Base-by-base conservation (phyloP, 1,284 basidiomycete species). In the Moniliophthora roreri region DNA sequence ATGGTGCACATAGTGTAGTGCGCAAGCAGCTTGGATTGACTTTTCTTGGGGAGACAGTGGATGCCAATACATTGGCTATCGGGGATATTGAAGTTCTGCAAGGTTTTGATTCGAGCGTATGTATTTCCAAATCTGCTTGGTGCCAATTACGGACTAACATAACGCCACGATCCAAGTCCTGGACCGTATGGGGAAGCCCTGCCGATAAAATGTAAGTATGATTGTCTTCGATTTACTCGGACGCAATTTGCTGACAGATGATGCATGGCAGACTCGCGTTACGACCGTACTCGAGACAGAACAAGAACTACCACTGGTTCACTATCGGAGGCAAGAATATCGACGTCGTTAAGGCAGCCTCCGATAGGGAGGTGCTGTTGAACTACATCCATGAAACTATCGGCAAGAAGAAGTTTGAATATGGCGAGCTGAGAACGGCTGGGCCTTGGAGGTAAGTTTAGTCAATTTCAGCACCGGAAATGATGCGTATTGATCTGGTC, bases 1-100 rank as follows among this genome's bases (percentile, higher is more conserved):
- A 78, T 55, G 74, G 74, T 10, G 75, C 72, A 1, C 66, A 65
- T 26, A 69, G 73, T 35, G 56, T 65, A 50, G 56, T 62, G 20
- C 64, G 67, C 15, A 72, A 71, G 45, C 59, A 63, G 18, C 58
- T 70, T 2, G 64, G 64, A 0, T 38, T 71, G 15, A 50, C 62
- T 0, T 71, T 72, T 50, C 46, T 68, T 0, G 71, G 72, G 0
- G 63, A 72, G 39, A 68, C 65, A 0, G 52, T 48, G 23, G 51
- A 56, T 7, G 60, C 60, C 1, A 54, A 63, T 3, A 36, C 60
- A 0, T 18, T 58, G 6, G 42, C 68, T 1, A 50, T 61, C 1
- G 70, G 66, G 3, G 68, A 71, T 44, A 56, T 69, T 2, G 36
- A 40, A 9, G 23, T 50, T 13, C 26, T 18, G 37, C 2, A n/a